Base-by-base conservation (phyloP, 768 basidiomycete genomes). In the Pleurotus ostreatus region DNA sequence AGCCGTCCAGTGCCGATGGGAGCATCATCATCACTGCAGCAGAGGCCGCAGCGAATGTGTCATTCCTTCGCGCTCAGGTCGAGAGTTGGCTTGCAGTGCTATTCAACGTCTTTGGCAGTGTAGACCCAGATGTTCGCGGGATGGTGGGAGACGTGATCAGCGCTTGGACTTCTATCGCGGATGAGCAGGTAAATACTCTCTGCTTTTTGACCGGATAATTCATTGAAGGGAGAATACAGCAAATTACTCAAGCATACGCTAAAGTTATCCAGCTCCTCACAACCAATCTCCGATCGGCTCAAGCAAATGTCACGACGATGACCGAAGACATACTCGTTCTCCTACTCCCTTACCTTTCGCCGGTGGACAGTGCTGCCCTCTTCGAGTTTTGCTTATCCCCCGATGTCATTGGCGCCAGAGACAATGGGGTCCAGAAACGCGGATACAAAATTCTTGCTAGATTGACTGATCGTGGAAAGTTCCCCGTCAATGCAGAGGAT, bases 31-130 rank as follows among this genome's bases (percentile, higher is more conserved):
- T 91, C 43, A 78, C 87, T 8, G 73, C 75, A 13, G 76, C 78
- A 40, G 80, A 84, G 63, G 93, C 90, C 2, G 63, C 71, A 30
- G 74, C 74, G 45, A 94, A 94, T 62, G 60, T 98, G 23, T 74
- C 68, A 1, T 89, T 89, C 70, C 75, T 98, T 55, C 82, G 80
- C 41, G 78, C 77, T 0, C 89, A 98, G 66, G 87, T 81, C 0
- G 90, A 94, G 67, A 97, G 93, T 65, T 95, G 97, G 89, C 82
- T 98, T 34, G 87, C 93, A 0, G 94, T 98, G 4, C 77, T 97
- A 45, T 94, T 98, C 77, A 99, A 99, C 67, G 88, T 99, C n/a
- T 98, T 96, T 71, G 82, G 89, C 56, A 92, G 82, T 58, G 84
- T 90, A 30, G 82, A 80, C n/a, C 78, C 84, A 49, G 94, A 97